Conservation (phyloP, 2,329 filamentous ascomycete genomes). For the Fusarium staphyleae region DNA sequence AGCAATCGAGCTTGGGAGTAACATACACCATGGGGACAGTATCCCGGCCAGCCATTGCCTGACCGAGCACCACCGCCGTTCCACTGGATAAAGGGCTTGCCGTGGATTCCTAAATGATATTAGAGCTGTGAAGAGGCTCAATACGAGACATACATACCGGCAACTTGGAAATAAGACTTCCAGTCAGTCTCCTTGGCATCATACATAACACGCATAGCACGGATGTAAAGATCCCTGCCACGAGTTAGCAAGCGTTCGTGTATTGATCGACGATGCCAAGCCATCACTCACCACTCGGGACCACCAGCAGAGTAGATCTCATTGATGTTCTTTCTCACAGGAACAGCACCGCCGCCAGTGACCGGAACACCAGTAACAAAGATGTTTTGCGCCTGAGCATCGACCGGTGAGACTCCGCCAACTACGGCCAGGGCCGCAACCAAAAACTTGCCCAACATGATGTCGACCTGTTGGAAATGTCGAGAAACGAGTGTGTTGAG, state of each 20-base stretch:
- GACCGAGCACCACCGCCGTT: constrained; percentile 48
- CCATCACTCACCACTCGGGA: constrained; percentile 52
- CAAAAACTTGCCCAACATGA: constrained; percentile 32
- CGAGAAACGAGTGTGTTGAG: constrained; percentile 28
- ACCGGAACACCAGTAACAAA: constrained; percentile 51
- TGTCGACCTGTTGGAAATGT: constrained; percentile 20
- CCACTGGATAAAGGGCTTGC: constrained; percentile 52
- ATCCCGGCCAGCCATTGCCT: constrained; percentile 48
- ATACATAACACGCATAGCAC: constrained; percentile 54
- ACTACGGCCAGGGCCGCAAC: constrained; percentile 40
- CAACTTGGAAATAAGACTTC: constrained; percentile 59
- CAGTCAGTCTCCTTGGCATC: constrained; percentile 50
- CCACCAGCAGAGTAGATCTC: constrained; percentile 51
- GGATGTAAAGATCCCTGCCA: constrained; percentile 58
- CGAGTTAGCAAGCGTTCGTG: constrained; percentile 21
- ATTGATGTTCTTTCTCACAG: constrained; percentile 57
- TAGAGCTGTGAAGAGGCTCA: constrained; percentile 6
- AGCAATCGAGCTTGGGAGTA: neutral
- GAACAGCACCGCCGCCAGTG: constrained; percentile 50
- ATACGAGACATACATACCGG: constrained; percentile 46
- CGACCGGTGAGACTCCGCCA: constrained; percentile 32
- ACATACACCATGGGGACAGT: constrained; percentile 56
- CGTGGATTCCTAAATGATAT: constrained; percentile 48
- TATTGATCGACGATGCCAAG: neutral
- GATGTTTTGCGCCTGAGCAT: constrained; percentile 37